Evolutionary conservation across 2,329 filamentous ascomycete genomes (phyloP), one percentile per base, ranked within the genome.

Genomic region (Phaeosphaeria sp.): DNA sequence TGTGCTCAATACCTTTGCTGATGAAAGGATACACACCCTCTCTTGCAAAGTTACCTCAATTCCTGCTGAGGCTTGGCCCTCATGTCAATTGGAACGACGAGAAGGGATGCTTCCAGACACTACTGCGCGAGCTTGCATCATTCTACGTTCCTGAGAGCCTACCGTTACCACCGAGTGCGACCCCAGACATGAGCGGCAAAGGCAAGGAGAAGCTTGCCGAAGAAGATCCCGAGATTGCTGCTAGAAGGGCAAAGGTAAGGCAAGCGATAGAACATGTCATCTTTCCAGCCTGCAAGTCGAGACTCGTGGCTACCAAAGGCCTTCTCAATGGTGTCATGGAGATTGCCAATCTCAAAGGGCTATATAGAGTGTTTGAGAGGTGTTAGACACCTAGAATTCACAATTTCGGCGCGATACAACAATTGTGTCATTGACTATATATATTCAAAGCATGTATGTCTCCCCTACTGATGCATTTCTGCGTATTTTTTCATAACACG

Each of bases 311-410:
- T 20, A 97, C 95, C 9, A 89, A 86, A 63, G 83, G 85, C 5
- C 79, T 98, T 68, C 86, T 96, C 78, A 87, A 88, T 50, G 90
- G 88, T 0, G 87, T 97, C 11, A 80, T 96, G 47, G 94, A 99
- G 77, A 87, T 97, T 49, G 94, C 95, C 1, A 92, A 96, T 79
- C 77, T 98, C 58, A 98, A 97, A 77, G 93, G 93, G 0, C 74
- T 99, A 56, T 99, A 99, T 77, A 83, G 91, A 46, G 93, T 98
- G 2, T 99, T 99, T 82, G 95, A 99, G 79, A 83, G 95, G 54
- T 98, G 95, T 76, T 98, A 46, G 30, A 36, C 13, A 36, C 30
- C 30, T 11, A 36, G 3, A 7, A 6, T 3, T 36, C 3, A 11
- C 30, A 36, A 11, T 11, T 15, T 36, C 30, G 13, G 30, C 30